These are phyloP conservation scores for Rhodofomes roseus DNA, from an alignment of 1,284 basidiomycete species.

Conservation along the genomic window DNA sequence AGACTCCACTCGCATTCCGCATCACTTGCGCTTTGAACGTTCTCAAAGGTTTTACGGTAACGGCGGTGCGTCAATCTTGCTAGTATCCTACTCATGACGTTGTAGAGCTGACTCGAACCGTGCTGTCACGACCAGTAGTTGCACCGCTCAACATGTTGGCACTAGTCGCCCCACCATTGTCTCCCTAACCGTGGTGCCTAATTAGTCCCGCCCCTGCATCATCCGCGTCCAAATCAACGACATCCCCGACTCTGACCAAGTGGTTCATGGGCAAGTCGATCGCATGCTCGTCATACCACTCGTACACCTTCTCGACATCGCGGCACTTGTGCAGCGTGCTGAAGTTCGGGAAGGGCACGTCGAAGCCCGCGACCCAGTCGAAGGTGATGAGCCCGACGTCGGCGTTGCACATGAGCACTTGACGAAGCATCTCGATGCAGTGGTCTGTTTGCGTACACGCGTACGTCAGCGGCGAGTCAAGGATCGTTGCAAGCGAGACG, in stretches of 20 bases:
- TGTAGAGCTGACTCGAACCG: too few relatives aligned
- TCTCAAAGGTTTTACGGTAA: too few relatives aligned
- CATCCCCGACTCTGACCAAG: not conserved
- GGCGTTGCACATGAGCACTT: not conserved
- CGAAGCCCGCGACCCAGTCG: not conserved
- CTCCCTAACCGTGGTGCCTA: too few relatives aligned
- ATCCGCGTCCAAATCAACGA: not conserved
- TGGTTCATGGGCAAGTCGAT: not conserved
- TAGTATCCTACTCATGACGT: too few relatives aligned
- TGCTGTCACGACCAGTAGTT: too few relatives aligned
- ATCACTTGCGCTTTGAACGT: too few relatives aligned
- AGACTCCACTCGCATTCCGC: too few relatives aligned
- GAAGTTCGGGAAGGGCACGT: not conserved
- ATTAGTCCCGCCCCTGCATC: not conserved
- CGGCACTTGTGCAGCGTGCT: not conserved
- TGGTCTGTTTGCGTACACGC: too few relatives aligned
- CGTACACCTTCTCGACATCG: not conserved
- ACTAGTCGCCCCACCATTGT: too few relatives aligned
- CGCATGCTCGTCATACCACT: not conserved
- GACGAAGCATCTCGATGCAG: slow-evolving; percentile 1
- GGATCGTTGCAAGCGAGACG: not conserved
- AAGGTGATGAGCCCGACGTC: slow-evolving; percentile 1
- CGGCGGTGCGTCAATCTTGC: too few relatives aligned
- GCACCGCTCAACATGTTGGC: too few relatives aligned
- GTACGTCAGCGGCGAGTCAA: not conserved